phyloP scores from a whole-genome alignment of 805 yeast genomes.

The Spathaspora arborariae region DNA sequence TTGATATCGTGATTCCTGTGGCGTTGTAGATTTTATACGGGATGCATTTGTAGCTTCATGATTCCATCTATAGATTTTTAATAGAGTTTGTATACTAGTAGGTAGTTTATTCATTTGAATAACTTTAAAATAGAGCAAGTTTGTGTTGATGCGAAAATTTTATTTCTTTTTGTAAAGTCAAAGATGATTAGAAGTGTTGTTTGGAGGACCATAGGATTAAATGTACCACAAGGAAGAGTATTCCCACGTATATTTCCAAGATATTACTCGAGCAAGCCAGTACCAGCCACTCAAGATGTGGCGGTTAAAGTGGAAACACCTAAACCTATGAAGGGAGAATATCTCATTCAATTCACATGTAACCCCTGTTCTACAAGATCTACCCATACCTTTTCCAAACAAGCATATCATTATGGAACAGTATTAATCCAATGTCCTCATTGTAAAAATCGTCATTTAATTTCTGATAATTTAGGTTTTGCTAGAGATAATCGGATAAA shows the following conservation, averaged over 20 bases:
- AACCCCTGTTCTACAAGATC: conserved; percentile 82
- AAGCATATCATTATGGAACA: conserved; percentile 83
- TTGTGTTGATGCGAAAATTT: not conserved
- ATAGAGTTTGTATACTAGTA: not conserved
- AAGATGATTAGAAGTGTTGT: not conserved
- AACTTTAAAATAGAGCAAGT: not conserved
- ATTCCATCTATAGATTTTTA: not conserved
- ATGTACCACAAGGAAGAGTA: not conserved
- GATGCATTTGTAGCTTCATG: not conserved
- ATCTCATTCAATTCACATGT: conserved; percentile 90
- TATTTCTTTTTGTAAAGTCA: not conserved
- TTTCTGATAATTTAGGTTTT: conserved; percentile 71
- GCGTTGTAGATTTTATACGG: not conserved
- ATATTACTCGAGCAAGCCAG: not conserved
- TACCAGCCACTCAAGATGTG: not conserved
- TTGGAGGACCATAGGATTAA: not conserved
- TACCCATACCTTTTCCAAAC: conserved; percentile 87
- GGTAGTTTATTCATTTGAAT: not conserved
- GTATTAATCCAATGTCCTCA: conserved; percentile 91
- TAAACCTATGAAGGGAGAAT: conserved; percentile 25
- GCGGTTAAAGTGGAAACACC: not conserved
- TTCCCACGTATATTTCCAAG: not conserved
- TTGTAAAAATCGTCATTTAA: conserved; percentile 81
- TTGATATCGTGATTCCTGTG: not conserved
- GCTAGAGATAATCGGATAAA: conserved; percentile 76